Base-by-base conservation (phyloP, 352 stramenopile species). In the Pythium sp. region DNA sequence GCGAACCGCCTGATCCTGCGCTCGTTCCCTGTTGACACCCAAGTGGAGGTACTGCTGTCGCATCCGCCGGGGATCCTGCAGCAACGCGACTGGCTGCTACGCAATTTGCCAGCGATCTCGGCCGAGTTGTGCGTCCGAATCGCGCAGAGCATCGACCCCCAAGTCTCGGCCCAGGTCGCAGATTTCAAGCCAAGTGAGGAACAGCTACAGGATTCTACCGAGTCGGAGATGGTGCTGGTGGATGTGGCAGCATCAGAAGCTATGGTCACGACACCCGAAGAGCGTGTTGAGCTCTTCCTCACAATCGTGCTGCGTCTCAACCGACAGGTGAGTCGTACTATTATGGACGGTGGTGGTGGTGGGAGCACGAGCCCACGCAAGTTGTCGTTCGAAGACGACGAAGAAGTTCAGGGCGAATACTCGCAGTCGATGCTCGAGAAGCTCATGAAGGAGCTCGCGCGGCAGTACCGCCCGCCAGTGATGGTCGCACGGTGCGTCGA, bases 401-500 rank as follows among this genome's bases (percentile, higher is more conserved):
- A 72, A 14, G 54, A 66, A 49, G 32, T 18, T 22, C 36, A 67
- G 61, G 60, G 66, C 8, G 51, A 65, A 1, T 88, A 81, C 58
- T 80, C 80, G 12, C 86, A 94, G 74, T 26, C 34, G 26, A 70
- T 70, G 15, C 73, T 96, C 47, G 82, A 94, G 65, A 54, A 53
- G 43, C 59, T 87, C 1, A 59, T 96, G 60, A 87, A 79, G 20
- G 65, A 80, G 28, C 78, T 92, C 22, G 79, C 77, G n/a, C 47
- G 75, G 11, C 80, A 81, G 56, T 96, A 94, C 67, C 86, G 88
- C 0, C 86, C 88, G 5, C 87, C 88, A 3, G 79, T 92, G 15
- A 80, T 96, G 73, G 78, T 94, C 22, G 72, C 87, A 32, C 83
- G 88, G 7, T 94, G 86, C 69, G 77, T 92, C 7, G 88, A 96